phyloP scores from a whole-genome alignment of 768 basidiomycete genomes.

The Rossbeevera mucosa region DNA sequence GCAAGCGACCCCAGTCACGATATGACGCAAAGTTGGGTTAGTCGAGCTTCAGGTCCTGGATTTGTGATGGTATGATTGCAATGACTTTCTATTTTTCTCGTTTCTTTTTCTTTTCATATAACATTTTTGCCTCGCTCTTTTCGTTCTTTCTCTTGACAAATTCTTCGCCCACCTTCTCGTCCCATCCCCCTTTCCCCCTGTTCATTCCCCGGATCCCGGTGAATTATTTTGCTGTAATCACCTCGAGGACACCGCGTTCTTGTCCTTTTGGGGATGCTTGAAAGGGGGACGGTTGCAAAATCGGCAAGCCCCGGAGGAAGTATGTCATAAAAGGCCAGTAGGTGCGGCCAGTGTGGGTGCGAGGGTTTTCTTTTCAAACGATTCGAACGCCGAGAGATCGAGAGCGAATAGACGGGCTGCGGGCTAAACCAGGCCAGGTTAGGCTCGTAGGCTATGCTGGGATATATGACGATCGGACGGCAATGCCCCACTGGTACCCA shows the following conservation, averaged over 20 bases:
- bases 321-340: neutral
- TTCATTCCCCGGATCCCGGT: slow-evolving; percentile 3
- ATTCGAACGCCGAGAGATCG: neutral
- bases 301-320: neutral
- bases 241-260: slow-evolving; percentile 27
- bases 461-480: neutral
- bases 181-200: neutral
- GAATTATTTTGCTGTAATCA: slow-evolving; percentile 25
- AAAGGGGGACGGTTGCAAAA: neutral
- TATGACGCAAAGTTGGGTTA: slow-evolving; percentile 1
- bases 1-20: neutral
- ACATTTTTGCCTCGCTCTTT: neutral
- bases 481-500: neutral
- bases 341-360: slow-evolving; percentile 9
- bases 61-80: neutral
- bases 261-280: neutral
- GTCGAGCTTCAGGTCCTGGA: neutral
- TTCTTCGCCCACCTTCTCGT: neutral
- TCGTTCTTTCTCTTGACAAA: slow-evolving; percentile 3
- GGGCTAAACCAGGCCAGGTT: neutral
- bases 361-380: slow-evolving; percentile 7
- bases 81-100: neutral
- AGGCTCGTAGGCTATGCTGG: neutral
- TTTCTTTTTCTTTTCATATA: slow-evolving; percentile 10
- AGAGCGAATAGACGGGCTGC: neutral